Percentiles rank a stretch among this genome's conserved stretches.
These are phyloP conservation scores for Magnolia kwangsiensis DNA, from an alignment of 164 flowering plant species.

Conservation along the genomic window DNA sequence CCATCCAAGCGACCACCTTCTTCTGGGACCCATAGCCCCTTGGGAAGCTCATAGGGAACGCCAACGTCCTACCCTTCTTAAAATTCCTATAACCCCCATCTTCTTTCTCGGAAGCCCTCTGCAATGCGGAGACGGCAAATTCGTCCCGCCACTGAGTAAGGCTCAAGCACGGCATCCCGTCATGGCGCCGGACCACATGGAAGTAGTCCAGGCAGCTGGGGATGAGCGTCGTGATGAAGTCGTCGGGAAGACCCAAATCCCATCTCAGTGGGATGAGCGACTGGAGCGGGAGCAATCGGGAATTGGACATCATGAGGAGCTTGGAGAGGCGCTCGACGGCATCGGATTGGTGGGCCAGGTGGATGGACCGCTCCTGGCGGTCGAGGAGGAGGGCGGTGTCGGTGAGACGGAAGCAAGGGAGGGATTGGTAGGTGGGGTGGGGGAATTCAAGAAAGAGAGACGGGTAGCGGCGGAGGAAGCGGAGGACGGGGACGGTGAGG, in stretches of 20 bases:
- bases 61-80: conserved; percentile 54
- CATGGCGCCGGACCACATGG: conserved; percentile 41
- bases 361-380: conserved; percentile 43
- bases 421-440: conserved; percentile 48
- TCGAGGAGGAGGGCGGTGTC: conserved; percentile 57
- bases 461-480: conserved; percentile 85
- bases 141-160: conserved; percentile 64
- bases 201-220: conserved; percentile 61
- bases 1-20: conserved; percentile 95
- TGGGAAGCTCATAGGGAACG: conserved; percentile 85
- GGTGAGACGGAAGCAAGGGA: conserved; percentile 70
- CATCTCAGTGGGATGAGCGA: conserved; percentile 60
- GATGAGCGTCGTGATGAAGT: conserved; percentile 44
- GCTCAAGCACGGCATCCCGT: conserved; percentile 52
- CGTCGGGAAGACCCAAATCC: conserved; percentile 86
- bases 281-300: conserved; percentile 43
- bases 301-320: conserved; percentile 70
- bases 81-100: conserved; percentile 47
- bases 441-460: conserved; percentile 77
- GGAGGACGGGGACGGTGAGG: conserved; percentile 85
- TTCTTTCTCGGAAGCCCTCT: conserved; percentile 48
- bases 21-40: conserved; percentile 82
- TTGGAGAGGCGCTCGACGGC: conserved; percentile 56
- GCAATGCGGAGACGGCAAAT: conserved; percentile 67
- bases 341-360: conserved; percentile 36